Conservation (phyloP, 192 early-diverging fungal genomes). For the Chytriomyces sp. region DNA sequence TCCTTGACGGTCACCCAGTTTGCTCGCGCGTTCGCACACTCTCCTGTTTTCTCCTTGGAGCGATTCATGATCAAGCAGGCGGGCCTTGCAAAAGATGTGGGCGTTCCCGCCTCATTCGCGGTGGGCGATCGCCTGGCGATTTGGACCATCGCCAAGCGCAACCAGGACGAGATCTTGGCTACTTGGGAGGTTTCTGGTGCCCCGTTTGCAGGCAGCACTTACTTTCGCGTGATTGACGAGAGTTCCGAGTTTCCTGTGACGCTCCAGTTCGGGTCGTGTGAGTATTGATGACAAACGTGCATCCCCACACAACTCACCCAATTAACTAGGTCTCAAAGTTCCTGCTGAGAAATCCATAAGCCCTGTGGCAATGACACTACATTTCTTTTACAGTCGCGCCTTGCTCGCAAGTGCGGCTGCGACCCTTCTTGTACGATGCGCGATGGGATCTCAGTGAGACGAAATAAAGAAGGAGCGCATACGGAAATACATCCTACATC, state of each 20-base stretch:
- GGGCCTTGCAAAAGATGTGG: background rate
- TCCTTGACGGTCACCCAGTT: no score
- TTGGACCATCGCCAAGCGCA: background rate
- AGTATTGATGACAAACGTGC: no score
- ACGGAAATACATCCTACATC: no score
- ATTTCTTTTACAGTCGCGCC: no score
- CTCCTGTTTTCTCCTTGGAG: constrained; percentile 13
- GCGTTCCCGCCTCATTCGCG: background rate
- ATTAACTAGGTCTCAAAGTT: no score
- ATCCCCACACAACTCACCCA: no score
- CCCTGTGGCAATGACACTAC: no score
- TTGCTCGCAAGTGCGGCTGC: no score
- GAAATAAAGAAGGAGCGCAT: no score
- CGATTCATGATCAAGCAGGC: background rate
- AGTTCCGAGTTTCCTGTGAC: background rate
- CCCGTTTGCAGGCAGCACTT: constrained; percentile 1
- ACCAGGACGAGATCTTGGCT: background rate
- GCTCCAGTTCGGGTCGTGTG: constrained; percentile 5
- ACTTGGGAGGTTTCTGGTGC: background rate
- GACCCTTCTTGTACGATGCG: no score
- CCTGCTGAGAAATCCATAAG: no score
- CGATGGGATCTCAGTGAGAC: no score
- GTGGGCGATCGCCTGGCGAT: background rate
- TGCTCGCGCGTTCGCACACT: background rate
- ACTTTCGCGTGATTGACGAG: background rate